phyloP scores from a whole-genome alignment of 2,329 filamentous ascomycete species.

The Paecilomyces sp. region DNA sequence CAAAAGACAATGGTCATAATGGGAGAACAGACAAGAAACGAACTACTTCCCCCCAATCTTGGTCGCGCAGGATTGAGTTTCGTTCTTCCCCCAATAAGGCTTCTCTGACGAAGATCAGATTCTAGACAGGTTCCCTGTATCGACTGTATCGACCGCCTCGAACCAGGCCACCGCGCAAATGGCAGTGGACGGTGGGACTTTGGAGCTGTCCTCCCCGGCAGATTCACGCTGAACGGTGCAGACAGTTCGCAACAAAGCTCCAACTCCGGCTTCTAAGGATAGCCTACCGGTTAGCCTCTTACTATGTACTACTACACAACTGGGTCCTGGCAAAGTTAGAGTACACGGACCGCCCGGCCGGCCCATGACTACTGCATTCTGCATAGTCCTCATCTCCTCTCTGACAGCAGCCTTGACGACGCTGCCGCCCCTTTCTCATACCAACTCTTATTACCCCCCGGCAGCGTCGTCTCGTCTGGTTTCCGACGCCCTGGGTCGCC shows the following conservation, averaged over 20 bases:
- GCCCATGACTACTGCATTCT: not conserved
- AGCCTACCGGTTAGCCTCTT: not conserved
- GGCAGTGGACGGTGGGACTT: not conserved
- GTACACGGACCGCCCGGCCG: not conserved
- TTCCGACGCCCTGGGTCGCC: constrained; percentile 7
- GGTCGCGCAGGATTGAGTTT: not conserved
- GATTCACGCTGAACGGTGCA: not conserved
- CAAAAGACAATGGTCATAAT: no score
- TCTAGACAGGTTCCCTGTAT: not conserved
- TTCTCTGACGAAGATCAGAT: not conserved
- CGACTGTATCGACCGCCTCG: not conserved
- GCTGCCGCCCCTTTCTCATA: not conserved
- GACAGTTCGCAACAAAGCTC: not conserved
- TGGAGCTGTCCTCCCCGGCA: not conserved
- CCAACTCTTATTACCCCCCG: not conserved
- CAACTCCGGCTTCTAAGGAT: not conserved
- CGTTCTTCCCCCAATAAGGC: not conserved
- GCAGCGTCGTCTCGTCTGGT: not conserved
- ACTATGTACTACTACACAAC: not conserved
- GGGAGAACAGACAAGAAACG: not conserved
- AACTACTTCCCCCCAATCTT: not conserved
- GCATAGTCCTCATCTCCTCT: not conserved
- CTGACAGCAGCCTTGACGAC: not conserved
- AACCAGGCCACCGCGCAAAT: not conserved
- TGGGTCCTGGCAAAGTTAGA: not conserved